Evolutionary conservation across 1,284 basidiomycete species (phyloP).

Genomic region (Apiotrichum mycotoxinovorans): DNA sequence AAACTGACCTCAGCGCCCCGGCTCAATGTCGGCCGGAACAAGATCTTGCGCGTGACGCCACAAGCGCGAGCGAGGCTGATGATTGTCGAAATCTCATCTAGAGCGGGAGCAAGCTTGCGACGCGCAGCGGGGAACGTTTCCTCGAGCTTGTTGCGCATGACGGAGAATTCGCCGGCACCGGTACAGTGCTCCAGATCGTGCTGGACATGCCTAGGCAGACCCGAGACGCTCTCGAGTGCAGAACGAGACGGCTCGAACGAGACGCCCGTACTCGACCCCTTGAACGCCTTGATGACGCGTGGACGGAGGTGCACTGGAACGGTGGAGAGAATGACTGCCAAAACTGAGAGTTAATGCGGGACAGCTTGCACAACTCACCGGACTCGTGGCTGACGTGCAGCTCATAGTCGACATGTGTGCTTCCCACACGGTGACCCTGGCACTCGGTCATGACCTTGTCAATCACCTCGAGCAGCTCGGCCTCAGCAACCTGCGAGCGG

Average conservation of each 20-base stretch:
- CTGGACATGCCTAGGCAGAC: conserved; percentile 31
- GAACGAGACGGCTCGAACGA: conserved; percentile 23
- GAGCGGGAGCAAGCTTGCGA: conserved; percentile 38
- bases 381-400: conserved; percentile 48
- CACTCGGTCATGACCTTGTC: conserved; percentile 49
- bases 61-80: conserved; percentile 49
- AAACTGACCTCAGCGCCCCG: conserved; percentile 36
- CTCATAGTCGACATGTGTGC: conserved; percentile 43
- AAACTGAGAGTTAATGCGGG: conserved; percentile 22
- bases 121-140: conserved; percentile 26
- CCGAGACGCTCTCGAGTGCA: conserved; percentile 27
- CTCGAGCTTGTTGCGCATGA: conserved; percentile 29
- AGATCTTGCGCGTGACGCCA: conserved; percentile 52
- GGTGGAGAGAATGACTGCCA: conserved; percentile 37
- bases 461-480: conserved; percentile 47
- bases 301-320: conserved; percentile 32
- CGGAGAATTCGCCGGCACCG: conserved; percentile 33
- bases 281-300: conserved; percentile 38
- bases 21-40: conserved; percentile 51
- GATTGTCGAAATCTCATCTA: conserved; percentile 50
- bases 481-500: conserved; percentile 46
- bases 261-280: conserved; percentile 27
- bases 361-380: conserved; percentile 19
- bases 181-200: conserved; percentile 49
- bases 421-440: conserved; percentile 28